A percentile compares a stretch with the other conserved stretches of the same genome.
Evolutionary conservation across 352 stramenopile genomes (phyloP).

Genomic region (Pythium apleroticum): DNA sequence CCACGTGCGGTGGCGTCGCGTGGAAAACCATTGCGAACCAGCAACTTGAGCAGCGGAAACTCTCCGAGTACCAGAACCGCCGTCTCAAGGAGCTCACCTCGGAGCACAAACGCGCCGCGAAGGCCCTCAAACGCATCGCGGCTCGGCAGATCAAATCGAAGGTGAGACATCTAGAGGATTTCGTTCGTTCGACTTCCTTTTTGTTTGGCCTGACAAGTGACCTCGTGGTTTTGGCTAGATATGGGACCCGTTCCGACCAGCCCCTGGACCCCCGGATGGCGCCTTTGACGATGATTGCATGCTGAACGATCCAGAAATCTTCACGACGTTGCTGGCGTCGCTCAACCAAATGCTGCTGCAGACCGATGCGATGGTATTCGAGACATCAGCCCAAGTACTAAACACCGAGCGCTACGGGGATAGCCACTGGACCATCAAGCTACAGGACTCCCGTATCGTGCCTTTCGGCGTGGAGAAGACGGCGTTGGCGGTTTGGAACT

Average conservation of each 20-base stretch:
- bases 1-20: not conserved
- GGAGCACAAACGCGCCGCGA: not conserved
- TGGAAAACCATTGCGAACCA: not conserved
- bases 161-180: not conserved
- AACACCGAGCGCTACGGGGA: not conserved
- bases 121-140: not conserved
- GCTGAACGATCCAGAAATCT: not conserved
- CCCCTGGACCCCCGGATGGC: too few relatives aligned
- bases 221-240: not conserved
- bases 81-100: not conserved
- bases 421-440: not conserved
- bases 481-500: constrained; percentile 3
- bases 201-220: not conserved
- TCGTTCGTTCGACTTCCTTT: not conserved
- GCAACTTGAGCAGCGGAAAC: not conserved
- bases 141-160: not conserved
- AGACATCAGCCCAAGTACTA: not conserved
- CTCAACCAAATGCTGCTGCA: not conserved
- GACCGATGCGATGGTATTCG: not conserved
- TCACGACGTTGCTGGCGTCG: not conserved
- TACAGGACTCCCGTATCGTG: constrained; percentile 1
- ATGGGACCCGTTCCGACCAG: not conserved
- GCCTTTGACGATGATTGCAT: not conserved
- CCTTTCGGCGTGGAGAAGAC: constrained; percentile 7
- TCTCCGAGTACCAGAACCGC: not conserved